Base-by-base conservation (phyloP, 2,329 filamentous ascomycete species). In the Fusarium cyanostomum region DNA sequence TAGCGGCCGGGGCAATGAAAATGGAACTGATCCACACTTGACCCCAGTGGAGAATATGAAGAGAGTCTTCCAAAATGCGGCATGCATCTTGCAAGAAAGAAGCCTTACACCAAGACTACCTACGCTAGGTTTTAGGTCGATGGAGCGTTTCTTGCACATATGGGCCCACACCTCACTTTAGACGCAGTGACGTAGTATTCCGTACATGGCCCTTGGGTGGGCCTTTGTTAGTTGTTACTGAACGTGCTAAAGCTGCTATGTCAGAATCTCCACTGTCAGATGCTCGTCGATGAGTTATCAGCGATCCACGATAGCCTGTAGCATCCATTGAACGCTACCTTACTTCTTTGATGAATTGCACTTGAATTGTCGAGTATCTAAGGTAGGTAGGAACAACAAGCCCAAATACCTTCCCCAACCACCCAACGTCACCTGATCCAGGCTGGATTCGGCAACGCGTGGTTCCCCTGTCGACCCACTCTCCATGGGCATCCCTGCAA, bases 391-490 rank as follows among this genome's bases (percentile, higher is more conserved):
- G 6, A 21, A 21, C 21, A 21, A 21, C 6, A 6, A 21, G 21
- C 6, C 21, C 21, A 21, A 21, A 9, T 10, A 34, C 31, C 31
- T 41, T 41, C 38, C 24, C n/a, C 13, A 18, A 18, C 10, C 13
- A n/a, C n/a, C 27, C 38, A 21, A 10, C 13, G 18, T 35, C 52
- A 26, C 41, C 33, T 49, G 13, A 30, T 28, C 46, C 35, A 41
- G 11, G 4, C 57, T 45, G 10, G 18, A 54, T 49, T 46, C 28
- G 48, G 50, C 38, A 63, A 62, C 51, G 53, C 51, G 45, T 37
- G 52, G 49, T 38, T 56, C 37, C 54, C 60, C 33, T 64, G 60
- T 21, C 34, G 18, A 30, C 45, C 48, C 58, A 48, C 51, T 35
- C 38, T 18, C 26, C 13, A 16, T 31, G 26, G 24, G 28, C 48